phyloP scores from a whole-genome alignment of 1,284 basidiomycete genomes.

The Vanrija humicola region DNA sequence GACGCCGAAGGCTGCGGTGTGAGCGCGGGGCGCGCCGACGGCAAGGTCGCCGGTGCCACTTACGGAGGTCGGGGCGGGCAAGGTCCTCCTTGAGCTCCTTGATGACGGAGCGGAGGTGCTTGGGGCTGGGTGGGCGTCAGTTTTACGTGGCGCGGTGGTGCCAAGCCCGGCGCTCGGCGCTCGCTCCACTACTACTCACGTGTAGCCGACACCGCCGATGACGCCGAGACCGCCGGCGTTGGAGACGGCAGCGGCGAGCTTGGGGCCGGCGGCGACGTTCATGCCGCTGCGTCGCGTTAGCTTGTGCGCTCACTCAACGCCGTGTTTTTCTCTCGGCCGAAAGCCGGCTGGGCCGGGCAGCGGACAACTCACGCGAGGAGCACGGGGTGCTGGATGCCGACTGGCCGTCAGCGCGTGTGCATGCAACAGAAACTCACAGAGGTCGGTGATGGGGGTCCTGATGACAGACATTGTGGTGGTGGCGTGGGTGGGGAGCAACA shows the following conservation, averaged over 20 bases:
- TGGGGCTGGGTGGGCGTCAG: slow-evolving; percentile 29
- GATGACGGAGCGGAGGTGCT: slow-evolving; percentile 57
- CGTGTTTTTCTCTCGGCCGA: not conserved
- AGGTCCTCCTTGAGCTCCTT: slow-evolving; percentile 66
- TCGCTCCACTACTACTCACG: slow-evolving; percentile 50
- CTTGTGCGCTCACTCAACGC: not conserved
- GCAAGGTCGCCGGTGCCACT: not conserved
- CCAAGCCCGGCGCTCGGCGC: no score
- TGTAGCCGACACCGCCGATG: slow-evolving; percentile 77
- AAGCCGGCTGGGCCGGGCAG: not conserved
- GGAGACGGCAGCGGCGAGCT: slow-evolving; percentile 66
- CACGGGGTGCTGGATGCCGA: slow-evolving; percentile 80
- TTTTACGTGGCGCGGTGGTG: not conserved
- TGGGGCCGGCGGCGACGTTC: slow-evolving; percentile 83
- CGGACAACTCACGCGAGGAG: slow-evolving; percentile 60
- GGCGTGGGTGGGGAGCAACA: no score
- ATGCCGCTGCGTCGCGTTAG: slow-evolving; percentile 55
- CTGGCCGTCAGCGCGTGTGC: slow-evolving; percentile 14
- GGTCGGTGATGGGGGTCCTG: slow-evolving; percentile 69
- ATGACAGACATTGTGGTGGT: slow-evolving; percentile 36
- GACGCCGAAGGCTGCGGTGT: slow-evolving; percentile 69
- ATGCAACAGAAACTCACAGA: slow-evolving; percentile 49
- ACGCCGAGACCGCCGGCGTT: slow-evolving; percentile 84
- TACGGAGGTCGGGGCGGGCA: slow-evolving; percentile 25
- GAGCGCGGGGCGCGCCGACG: not conserved